Base-by-base conservation (phyloP, 2,329 filamentous ascomycete genomes). In the Cladosporium sp. region DNA sequence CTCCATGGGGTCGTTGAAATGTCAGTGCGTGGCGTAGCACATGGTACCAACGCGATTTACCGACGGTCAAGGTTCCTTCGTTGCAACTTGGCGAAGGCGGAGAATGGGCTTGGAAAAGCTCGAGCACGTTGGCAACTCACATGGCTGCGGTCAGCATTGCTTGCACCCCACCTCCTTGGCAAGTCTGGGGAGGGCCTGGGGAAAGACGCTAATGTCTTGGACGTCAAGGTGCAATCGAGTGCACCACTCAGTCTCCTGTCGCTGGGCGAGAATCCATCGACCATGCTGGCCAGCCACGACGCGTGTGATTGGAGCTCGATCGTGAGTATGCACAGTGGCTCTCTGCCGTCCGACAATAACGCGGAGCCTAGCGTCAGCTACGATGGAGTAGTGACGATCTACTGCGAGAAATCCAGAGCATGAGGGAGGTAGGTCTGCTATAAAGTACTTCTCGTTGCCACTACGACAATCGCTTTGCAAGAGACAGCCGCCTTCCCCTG, bases 81-180 rank as follows among this genome's bases (percentile, higher is more conserved):
- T 23, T 12, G 46, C 14, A 63, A 23, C 61, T 63, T 63, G 61
- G 60, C 61, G 35, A 33, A 44, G 26, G 61, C 61, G 50, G 61
- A 63, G 61, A 46, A 11, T 21, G 44, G 50, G 26, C 61, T 63
- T 63, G 50, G 61, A 63, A 63, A 63, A 56, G 61, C 61, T 63
- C 61, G 61, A 56, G 50, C 37, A n/a, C 10, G 50, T 63, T 63
- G 61, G 61, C 60, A 62, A 31, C 60, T 62, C 33, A 44, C 23
- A 16, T n/a, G 29, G 44, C 14, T 63, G 50, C 29, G n/a, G 21
- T 53, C 59, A 62, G 59, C 59, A 62, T 44, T 63, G 50, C 50
- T 56, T 55, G 61, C 61, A 33, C 50, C 61, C 61, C 61, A 63
- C 61, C 50, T 29, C 60, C 61, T 63, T 63, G 61, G 61, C 61